Evolutionary conservation across 2,329 filamentous ascomycete species (phyloP), one percentile per base, ranked within the genome.

Genomic region (Verticillium isaacii): DNA sequence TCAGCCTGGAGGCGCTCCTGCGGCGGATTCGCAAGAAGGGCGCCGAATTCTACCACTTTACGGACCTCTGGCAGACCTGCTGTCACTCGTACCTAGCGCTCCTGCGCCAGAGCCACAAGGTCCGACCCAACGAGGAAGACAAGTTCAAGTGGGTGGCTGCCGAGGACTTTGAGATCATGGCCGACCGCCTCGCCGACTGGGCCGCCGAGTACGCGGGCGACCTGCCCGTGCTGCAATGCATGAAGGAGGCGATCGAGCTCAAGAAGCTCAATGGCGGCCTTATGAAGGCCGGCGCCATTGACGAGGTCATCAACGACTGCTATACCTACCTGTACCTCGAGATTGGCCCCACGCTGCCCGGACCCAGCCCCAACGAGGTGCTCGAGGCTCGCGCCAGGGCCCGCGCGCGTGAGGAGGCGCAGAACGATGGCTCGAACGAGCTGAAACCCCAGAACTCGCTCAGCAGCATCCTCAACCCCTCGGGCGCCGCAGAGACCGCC

Each of bases 231-330:
- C 77, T 87, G 58, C 77, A 75, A 56, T 85, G 84, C 61, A 78
- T 87, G 73, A 85, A 82, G 68, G 85, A 87, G 56, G 77, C 80
- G 0, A 80, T 86, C 11, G 85, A 87, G 64, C 67, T 86, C 52
- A 87, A 87, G 71, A 87, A 86, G 72, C 84, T 97, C 55, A 99
- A 99, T 71, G 89, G 89, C 50, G 90, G 89, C 56, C 82, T 97
- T 8, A 95, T 96, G 85, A 97, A 97, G 74, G 85, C 89, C 0
- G 85, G 87, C 0, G 82, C 89, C 11, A 94, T 98, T 55, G 95
- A 99, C 69, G 95, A 99, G 70, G 83, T 98, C n/a, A 90, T 97
- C 66, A 90, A 89, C 25, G 95, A 99, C 74, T 88, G 91, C 57
- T 99, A 97, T 74, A 90, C 91, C 1, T 83, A 87, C 57, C 80